phyloP scores from a whole-genome alignment of 2,329 filamentous ascomycete genomes.

The Aspergillus alliaceus region DNA sequence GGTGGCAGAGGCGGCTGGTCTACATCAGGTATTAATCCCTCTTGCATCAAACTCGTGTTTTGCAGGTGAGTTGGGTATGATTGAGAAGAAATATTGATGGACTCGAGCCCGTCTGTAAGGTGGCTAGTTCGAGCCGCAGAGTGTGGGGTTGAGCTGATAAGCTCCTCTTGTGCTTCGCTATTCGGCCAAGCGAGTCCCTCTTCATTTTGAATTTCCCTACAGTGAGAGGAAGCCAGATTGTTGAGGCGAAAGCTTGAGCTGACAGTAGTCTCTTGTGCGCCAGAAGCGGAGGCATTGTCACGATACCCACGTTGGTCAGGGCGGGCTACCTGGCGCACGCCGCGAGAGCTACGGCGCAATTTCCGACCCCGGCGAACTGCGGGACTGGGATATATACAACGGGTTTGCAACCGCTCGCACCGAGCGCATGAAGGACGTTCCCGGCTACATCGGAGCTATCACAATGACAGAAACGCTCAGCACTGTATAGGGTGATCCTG shows the following conservation, averaged over 20 bases:
- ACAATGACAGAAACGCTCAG: neutral
- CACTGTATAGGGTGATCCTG: neutral
- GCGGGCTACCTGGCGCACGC: neutral
- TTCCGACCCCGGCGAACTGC: neutral
- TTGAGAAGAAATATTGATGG: neutral
- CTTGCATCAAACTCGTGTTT: neutral
- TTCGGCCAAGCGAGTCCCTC: neutral
- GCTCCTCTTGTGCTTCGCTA: neutral
- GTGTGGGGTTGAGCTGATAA: neutral
- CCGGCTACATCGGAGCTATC: neutral
- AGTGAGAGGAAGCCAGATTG: neutral
- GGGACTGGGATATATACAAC: neutral
- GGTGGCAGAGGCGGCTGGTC: neutral
- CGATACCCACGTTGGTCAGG: neutral
- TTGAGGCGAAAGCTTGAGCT: neutral
- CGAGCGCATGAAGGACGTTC: neutral
- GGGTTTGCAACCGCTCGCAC: neutral
- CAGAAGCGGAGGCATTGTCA: neutral
- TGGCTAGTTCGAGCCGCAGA: neutral
- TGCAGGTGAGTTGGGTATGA: neutral
- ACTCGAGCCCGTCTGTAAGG: neutral
- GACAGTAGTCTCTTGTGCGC: neutral
- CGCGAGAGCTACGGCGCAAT: neutral
- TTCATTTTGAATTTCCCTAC: neutral
- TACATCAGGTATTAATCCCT: neutral